Percentiles rank a stretch among this genome's conserved stretches.
Evolutionary conservation across 1,284 basidiomycete species (phyloP).

Genomic region (Baeospora myosura): DNA sequence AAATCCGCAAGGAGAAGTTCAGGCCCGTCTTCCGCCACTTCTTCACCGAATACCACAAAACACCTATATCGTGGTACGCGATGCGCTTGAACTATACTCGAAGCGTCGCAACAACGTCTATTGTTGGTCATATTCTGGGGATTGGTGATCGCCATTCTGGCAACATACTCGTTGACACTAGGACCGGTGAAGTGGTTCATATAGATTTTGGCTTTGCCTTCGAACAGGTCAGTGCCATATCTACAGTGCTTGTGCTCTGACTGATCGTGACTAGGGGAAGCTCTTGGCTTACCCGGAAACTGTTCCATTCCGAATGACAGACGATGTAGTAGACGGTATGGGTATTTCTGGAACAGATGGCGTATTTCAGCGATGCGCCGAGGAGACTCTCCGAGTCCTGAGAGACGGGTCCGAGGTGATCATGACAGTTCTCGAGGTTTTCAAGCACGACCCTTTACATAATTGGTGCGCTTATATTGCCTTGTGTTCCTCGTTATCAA

Average conservation of each 20-base stretch:
- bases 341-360: constrained; percentile 88
- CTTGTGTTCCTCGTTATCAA: constrained; percentile 1
- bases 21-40: constrained; percentile 90
- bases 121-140: constrained; percentile 90
- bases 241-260: constrained; percentile 3
- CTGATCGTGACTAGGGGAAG: constrained; percentile 62
- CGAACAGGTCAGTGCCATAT: constrained; percentile 60
- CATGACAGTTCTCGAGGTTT: constrained; percentile 93
- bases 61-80: constrained; percentile 88
- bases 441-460: constrained; percentile 94
- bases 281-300: constrained; percentile 77
- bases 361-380: constrained; percentile 90
- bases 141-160: constrained; percentile 90
- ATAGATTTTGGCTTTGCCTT: constrained; percentile 98
- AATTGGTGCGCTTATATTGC: constrained; percentile 52
- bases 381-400: constrained; percentile 89
- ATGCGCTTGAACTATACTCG: constrained; percentile 88
- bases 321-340: constrained; percentile 91
- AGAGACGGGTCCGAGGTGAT: constrained; percentile 82
- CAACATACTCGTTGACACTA: constrained; percentile 87
- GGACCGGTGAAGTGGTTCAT: constrained; percentile 83
- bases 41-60: constrained; percentile 85
- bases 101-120: constrained; percentile 89
- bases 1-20: constrained; percentile 48
- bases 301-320: constrained; percentile 93